Conservation (phyloP, 2,329 filamentous ascomycete genomes). For the Drechslerella coelobrocha region DNA sequence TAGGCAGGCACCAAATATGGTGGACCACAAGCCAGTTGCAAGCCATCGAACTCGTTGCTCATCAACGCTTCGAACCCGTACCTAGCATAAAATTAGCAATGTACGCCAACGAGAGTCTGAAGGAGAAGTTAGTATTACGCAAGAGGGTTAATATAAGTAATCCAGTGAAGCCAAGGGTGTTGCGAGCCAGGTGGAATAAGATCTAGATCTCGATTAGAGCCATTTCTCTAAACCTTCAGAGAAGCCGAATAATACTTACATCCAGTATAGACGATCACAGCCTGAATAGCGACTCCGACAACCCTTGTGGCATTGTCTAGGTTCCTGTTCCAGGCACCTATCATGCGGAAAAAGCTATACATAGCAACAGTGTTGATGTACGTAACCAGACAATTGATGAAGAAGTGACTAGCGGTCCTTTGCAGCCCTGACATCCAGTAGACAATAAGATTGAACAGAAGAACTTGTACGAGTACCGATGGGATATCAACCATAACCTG, state of each 20-base stretch:
- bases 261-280: constrained; percentile 68
- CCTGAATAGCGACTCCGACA: constrained; percentile 62
- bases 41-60: constrained; percentile 80
- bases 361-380: constrained; percentile 65
- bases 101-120: background rate
- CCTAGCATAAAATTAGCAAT: constrained; percentile 55
- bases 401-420: constrained; percentile 68
- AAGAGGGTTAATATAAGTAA: constrained; percentile 77
- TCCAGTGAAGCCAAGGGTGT: constrained; percentile 79
- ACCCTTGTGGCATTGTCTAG: constrained; percentile 60
- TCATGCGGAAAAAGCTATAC: constrained; percentile 64
- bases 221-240: constrained; percentile 70
- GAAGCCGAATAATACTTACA: constrained; percentile 68
- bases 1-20: constrained; percentile 74
- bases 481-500: constrained; percentile 67
- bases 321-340: constrained; percentile 70
- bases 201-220: constrained; percentile 57
- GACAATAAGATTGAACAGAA: constrained; percentile 67
- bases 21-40: constrained; percentile 72
- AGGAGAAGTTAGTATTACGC: constrained; percentile 56
- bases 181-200: constrained; percentile 78
- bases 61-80: constrained; percentile 79
- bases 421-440: constrained; percentile 67
- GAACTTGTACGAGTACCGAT: constrained; percentile 66
- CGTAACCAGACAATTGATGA: constrained; percentile 66